Conservation (phyloP, 441 rosid species). For the Flueggea neowawraea region DNA sequence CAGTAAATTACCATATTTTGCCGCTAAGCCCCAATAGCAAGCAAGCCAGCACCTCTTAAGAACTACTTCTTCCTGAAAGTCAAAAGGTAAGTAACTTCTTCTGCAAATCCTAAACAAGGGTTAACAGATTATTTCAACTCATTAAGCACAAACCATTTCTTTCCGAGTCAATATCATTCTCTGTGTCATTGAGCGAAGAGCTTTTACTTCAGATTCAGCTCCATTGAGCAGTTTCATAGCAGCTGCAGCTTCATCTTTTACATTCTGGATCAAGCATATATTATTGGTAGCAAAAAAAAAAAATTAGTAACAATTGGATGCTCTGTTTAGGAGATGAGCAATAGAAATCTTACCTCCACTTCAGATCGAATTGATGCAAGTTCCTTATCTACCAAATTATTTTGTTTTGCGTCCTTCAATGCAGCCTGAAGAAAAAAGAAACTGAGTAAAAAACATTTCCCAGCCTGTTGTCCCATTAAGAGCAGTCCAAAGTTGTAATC, state of each 20-base stretch:
- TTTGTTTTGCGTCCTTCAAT: constrained; percentile 72
- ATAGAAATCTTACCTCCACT: constrained; percentile 50
- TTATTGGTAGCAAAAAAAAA: constrained; percentile 2
- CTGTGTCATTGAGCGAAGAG: constrained; percentile 75
- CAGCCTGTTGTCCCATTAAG: background rate
- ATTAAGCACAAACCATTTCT: constrained; percentile 71
- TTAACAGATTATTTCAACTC: background rate
- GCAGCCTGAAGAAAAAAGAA: constrained; percentile 42
- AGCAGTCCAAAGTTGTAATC: constrained; percentile 4
- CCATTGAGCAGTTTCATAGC: constrained; percentile 56
- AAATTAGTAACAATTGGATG: background rate
- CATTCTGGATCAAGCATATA: constrained; percentile 38
- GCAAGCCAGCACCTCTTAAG: constrained; percentile 99
- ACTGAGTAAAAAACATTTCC: background rate
- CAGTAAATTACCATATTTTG: constrained; percentile 60
- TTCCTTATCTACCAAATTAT: constrained; percentile 61
- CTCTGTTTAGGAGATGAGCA: background rate
- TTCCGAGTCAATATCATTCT: constrained; percentile 90
- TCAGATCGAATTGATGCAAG: constrained; percentile 58
- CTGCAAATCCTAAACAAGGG: background rate
- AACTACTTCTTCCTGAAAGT: constrained; percentile 94
- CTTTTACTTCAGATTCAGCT: constrained; percentile 84
- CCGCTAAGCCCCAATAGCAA: constrained; percentile 94
- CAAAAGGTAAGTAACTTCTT: background rate
- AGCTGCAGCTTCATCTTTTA: constrained; percentile 65